Evolutionary conservation across 768 basidiomycete genomes (phyloP).

Genomic region (Mycena vulgaris): DNA sequence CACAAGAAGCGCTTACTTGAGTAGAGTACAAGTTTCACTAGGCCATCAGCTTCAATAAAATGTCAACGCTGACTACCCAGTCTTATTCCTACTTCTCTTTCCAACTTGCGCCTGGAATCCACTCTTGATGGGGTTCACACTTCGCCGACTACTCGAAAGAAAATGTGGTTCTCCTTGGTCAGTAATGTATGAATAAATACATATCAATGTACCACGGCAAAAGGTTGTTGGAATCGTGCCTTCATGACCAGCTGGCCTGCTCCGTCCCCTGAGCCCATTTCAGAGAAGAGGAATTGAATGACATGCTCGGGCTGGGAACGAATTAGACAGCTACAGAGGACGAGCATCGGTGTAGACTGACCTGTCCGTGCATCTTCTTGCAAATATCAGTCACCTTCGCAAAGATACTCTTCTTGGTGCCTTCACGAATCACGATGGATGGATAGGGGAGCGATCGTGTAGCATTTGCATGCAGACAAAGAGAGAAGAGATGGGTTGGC

Average conservation of each 20-base stretch:
- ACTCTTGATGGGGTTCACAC: slow-evolving; percentile 97
- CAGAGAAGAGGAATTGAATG: slow-evolving; percentile 96
- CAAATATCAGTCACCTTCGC: slow-evolving; percentile 98
- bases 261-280: slow-evolving; percentile 97
- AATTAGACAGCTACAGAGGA: neutral
- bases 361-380: slow-evolving; percentile 95
- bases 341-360: slow-evolving; percentile 36
- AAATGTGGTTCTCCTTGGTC: slow-evolving; percentile 98
- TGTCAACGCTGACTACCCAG: slow-evolving; percentile 58
- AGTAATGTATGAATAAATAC: slow-evolving; percentile 83
- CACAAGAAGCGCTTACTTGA: too few relatives aligned
- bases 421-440: slow-evolving; percentile 96
- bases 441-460: slow-evolving; percentile 97
- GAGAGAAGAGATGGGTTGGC: slow-evolving; percentile 93
- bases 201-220: slow-evolving; percentile 95
- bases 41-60: slow-evolving; percentile 8
- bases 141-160: slow-evolving; percentile 94
- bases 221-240: slow-evolving; percentile 98
- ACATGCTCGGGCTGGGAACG: slow-evolving; percentile 89
- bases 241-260: slow-evolving; percentile 94
- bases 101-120: slow-evolving; percentile 98
- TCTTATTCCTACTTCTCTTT: slow-evolving; percentile 88
- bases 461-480: slow-evolving; percentile 89
- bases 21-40: too few relatives aligned
- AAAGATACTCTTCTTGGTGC: slow-evolving; percentile 97